Conservation (phyloP, 768 basidiomycete genomes). For the Paxillus ammoniavirescens region DNA sequence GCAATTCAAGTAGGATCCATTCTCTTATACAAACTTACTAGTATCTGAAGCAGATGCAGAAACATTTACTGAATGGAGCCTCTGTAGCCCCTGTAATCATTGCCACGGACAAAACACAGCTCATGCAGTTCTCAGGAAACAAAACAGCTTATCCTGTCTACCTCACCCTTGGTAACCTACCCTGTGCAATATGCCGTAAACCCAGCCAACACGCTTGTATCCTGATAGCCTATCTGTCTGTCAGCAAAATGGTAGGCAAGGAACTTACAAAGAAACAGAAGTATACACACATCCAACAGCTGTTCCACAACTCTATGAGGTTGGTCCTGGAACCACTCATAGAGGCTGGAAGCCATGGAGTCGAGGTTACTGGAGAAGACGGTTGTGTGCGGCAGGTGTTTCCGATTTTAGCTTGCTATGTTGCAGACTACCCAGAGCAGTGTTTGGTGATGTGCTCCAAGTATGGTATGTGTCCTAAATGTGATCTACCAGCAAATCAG, state of each 20-base stretch:
- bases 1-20: neutral
- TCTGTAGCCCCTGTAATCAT: conserved; percentile 44
- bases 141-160: conserved; percentile 47
- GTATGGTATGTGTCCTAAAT: neutral
- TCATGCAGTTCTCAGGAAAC: conserved; percentile 37
- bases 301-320: too few species aligned
- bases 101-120: conserved; percentile 44
- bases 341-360: conserved; percentile 8
- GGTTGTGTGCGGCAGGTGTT: neutral
- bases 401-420: conserved; percentile 4
- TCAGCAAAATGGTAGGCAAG: conserved; percentile 10
- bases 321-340: neutral
- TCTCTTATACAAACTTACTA: too few species aligned
- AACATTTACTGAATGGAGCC: conserved; percentile 11
- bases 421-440: conserved; percentile 9
- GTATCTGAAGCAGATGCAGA: neutral
- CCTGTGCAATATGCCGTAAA: conserved; percentile 36
- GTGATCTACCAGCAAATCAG: too few species aligned
- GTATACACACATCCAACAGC: too few species aligned
- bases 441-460: neutral
- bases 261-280: too few species aligned
- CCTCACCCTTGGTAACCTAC: conserved; percentile 41
- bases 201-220: conserved; percentile 35
- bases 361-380: conserved; percentile 8
- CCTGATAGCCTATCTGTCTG: conserved; percentile 39